Evolutionary conservation across 768 basidiomycete genomes (phyloP), one percentile per base, ranked within the genome.

Genomic region (Lenzites betulinus): DNA sequence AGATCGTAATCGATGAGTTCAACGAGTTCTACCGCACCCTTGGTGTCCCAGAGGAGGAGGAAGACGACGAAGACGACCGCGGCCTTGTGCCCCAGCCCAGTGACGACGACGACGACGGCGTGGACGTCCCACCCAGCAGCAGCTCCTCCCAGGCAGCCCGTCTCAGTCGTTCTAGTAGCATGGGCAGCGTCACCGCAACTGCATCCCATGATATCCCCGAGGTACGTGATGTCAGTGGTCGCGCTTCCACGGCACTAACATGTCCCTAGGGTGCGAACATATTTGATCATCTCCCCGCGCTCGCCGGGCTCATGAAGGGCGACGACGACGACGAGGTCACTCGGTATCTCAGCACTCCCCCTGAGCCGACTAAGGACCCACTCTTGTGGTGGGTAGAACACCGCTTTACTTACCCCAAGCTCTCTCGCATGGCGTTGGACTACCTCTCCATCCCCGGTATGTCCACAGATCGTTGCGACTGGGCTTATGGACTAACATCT

Each of bases 351-450:
- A 62, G 51, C 22, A 63, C 69, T 0, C 67, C 67, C 22, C 51
- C 67, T 26, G 72, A 75, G 49, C 20, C 60, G 30, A 65, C 70
- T 18, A 50, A 26, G 1, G 62, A 77, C 39, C 41, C 65, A 1
- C 54, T 77, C 44, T 13, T 13, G 13, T 77, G 74, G 76, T 77
- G 77, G 76, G 18, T 28, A 11, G 60, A 70, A 7, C 44, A 54
- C 3, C 54, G 58, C 23, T 3, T 51, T 2, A 57, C 62, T 1
- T 77, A 67, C 60, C 75, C 74, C 4, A 44, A 51, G 5, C 70
- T 77, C 0, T 72, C 69, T 0, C 59, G 67, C 0, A 75, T 78
- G 75, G 76, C 71, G 7, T 47, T 73, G 0, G 71, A 77, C 48
- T 76, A 76, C 71, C 49, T 54, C 22, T 39, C 25, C 7, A n/a